These are phyloP conservation scores for Teunomyces pallodes DNA, from an alignment of 805 yeast genomes.

Conservation along the genomic window DNA sequence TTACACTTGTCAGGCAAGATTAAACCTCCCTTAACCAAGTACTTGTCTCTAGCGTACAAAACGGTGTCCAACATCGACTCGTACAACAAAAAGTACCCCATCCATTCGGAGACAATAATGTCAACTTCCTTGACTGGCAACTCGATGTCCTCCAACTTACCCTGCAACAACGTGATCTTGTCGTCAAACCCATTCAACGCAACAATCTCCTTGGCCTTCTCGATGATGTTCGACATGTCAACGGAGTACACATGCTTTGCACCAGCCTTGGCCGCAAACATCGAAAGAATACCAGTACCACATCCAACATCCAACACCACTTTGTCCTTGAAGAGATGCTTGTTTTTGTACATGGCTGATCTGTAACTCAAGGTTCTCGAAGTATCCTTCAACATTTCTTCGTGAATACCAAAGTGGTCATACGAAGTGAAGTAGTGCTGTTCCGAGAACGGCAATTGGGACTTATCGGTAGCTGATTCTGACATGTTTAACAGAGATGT, in stretches of 20 bases:
- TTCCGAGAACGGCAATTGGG: slow-evolving; percentile 64
- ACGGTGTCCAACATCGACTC: slow-evolving; percentile 99
- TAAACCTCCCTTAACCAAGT: slow-evolving; percentile 77
- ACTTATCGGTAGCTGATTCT: slow-evolving; percentile 61
- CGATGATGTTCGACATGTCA: slow-evolving; percentile 95
- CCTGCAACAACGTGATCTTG: slow-evolving; percentile 83
- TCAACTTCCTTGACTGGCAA: slow-evolving; percentile 89
- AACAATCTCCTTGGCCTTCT: slow-evolving; percentile 89
- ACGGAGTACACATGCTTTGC: slow-evolving; percentile 97
- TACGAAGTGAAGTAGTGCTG: slow-evolving; percentile 95
- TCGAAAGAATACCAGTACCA: slow-evolving; percentile 95
- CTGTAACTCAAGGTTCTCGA: slow-evolving; percentile 90
- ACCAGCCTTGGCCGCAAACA: slow-evolving; percentile 99
- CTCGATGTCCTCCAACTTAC: slow-evolving; percentile 89
- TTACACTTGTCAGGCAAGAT: slow-evolving; percentile 93
- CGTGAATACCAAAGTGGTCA: slow-evolving; percentile 97
- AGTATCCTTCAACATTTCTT: slow-evolving; percentile 96
- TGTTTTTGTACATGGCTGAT: slow-evolving; percentile 87
- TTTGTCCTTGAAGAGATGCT: slow-evolving; percentile 86
- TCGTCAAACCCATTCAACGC: slow-evolving; percentile 79
- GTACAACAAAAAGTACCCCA: slow-evolving; percentile 95
- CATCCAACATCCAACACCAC: slow-evolving; percentile 97
- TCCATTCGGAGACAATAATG: slow-evolving; percentile 96
- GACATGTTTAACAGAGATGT: slow-evolving; percentile 4
- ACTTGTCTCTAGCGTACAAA: slow-evolving; percentile 87